Conservation (phyloP, 306 rosid species). For the Glycine latifolia region DNA sequence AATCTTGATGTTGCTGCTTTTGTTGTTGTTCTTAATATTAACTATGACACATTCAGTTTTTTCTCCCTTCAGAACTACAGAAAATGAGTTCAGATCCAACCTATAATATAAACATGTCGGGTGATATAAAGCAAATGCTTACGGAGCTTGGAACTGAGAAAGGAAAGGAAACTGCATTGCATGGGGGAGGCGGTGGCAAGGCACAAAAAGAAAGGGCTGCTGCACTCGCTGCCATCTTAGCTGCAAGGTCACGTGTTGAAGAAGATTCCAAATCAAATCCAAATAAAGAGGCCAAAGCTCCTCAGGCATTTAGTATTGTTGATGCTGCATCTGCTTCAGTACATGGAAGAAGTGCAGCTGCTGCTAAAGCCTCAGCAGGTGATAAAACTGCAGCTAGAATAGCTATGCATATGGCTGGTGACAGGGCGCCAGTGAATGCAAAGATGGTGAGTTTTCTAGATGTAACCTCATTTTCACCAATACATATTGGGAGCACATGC, state of each 20-base stretch:
- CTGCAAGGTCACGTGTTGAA: slow-evolving; percentile 79
- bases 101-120: slow-evolving; percentile 82
- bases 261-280: slow-evolving; percentile 71
- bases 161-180: slow-evolving; percentile 91
- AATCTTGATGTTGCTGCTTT: slow-evolving; percentile 32
- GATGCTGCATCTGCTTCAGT: slow-evolving; percentile 99
- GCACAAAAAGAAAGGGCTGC: slow-evolving; percentile 97
- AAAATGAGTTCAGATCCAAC: slow-evolving; percentile 78
- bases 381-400: slow-evolving; percentile 97
- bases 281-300: slow-evolving; percentile 60
- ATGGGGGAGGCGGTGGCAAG: slow-evolving; percentile 98
- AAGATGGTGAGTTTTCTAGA: slow-evolving; percentile 74
- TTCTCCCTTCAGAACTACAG: slow-evolving; percentile 66
- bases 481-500: not conserved
- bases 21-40: slow-evolving; percentile 32
- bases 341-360: slow-evolving; percentile 97
- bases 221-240: slow-evolving; percentile 90
- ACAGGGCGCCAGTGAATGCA: slow-evolving; percentile 89
- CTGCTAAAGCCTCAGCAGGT: slow-evolving; percentile 87
- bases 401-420: slow-evolving; percentile 96
- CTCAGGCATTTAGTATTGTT: slow-evolving; percentile 88
- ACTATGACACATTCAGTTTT: slow-evolving; percentile 39
- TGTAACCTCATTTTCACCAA: slow-evolving; percentile 14
- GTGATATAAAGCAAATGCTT: slow-evolving; percentile 96
- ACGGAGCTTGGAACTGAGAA: slow-evolving; percentile 93